These are phyloP conservation scores for Cladorrhinum sp. DNA, from an alignment of 2,329 filamentous ascomycete genomes.

Conservation along the genomic window DNA sequence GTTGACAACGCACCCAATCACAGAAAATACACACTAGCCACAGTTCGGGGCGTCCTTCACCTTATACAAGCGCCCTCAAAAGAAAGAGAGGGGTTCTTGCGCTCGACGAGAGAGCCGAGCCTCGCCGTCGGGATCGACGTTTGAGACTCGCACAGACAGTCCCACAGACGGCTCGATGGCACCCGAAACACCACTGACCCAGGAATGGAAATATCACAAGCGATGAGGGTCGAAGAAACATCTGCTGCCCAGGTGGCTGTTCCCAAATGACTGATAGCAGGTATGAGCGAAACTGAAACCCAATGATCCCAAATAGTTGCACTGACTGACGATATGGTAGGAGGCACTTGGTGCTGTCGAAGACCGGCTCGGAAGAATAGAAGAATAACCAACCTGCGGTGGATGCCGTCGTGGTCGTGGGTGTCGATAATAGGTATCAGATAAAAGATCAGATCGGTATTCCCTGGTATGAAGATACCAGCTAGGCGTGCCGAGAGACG, in stretches of 20 bases:
- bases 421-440: neutral
- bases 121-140: constrained; percentile 38
- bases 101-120: constrained; percentile 29
- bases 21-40: neutral
- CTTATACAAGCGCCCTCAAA: constrained; percentile 13
- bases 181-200: constrained; percentile 38
- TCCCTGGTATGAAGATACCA: neutral
- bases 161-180: constrained; percentile 37
- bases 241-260: constrained; percentile 14
- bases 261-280: constrained; percentile 4
- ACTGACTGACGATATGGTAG: neutral
- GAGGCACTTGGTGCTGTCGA: neutral
- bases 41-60: constrained; percentile 14
- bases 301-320: neutral
- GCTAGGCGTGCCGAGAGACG: constrained; percentile 1
- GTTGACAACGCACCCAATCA: neutral
- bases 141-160: constrained; percentile 38
- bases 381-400: neutral
- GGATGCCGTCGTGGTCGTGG: neutral
- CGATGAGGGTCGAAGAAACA: constrained; percentile 18
- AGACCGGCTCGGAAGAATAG: neutral
- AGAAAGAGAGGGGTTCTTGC: neutral
- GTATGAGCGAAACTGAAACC: constrained; percentile 9
- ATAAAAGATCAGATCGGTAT: neutral
- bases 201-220: constrained; percentile 25